phyloP scores from a whole-genome alignment of 2,329 filamentous ascomycete genomes.

The Metarhizium album region DNA sequence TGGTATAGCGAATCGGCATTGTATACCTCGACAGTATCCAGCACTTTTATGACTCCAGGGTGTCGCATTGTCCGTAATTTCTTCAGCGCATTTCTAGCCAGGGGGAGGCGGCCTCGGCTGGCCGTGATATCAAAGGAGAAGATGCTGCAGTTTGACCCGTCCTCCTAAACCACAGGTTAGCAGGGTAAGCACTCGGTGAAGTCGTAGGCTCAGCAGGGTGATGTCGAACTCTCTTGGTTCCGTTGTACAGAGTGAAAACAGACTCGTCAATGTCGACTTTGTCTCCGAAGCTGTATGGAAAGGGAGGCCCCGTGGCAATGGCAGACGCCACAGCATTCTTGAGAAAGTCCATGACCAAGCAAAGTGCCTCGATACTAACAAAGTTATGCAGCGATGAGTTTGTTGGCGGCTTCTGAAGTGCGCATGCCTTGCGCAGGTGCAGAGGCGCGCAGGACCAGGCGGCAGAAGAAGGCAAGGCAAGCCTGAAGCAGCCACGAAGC shows the following conservation, averaged over 20 bases:
- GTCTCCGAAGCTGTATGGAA: constrained; percentile 89
- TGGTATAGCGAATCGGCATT: neutral
- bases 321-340: constrained; percentile 96
- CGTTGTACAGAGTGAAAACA: constrained; percentile 94
- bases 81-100: constrained; percentile 87
- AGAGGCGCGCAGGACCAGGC: neutral
- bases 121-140: constrained; percentile 86
- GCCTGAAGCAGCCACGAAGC: constrained; percentile 1
- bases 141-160: constrained; percentile 88
- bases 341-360: constrained; percentile 76
- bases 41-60: constrained; percentile 84
- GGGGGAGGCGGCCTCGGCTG: constrained; percentile 69
- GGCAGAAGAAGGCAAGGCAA: neutral
- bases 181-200: neutral
- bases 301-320: constrained; percentile 87
- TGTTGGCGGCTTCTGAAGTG: neutral
- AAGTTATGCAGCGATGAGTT: neutral
- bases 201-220: neutral
- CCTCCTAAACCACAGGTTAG: constrained; percentile 53
- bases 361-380: neutral
- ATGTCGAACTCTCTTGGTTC: constrained; percentile 63
- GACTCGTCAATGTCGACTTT: constrained; percentile 85
- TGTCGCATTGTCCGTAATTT: constrained; percentile 90
- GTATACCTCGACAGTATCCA: constrained; percentile 82
- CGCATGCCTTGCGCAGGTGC: neutral